These are phyloP conservation scores for Tolypocladium tundrense DNA, from an alignment of 2,329 filamentous ascomycete genomes.

Conservation along the genomic window DNA sequence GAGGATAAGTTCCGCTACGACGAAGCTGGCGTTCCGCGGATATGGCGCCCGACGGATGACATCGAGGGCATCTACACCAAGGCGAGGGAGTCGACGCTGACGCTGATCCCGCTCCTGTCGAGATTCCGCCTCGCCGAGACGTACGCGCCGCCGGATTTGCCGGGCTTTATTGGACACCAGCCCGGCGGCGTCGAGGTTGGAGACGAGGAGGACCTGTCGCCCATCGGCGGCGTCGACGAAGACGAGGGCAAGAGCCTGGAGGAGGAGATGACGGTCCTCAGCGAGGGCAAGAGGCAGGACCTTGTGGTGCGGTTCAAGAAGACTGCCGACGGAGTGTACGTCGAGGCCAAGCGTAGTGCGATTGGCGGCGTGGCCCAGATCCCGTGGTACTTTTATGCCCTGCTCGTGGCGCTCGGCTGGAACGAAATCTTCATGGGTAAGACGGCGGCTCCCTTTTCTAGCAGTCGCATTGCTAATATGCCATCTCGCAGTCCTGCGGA, in stretches of 20 bases:
- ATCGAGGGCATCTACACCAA: conserved; percentile 93
- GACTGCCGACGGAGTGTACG: conserved; percentile 93
- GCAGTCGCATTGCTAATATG: neutral
- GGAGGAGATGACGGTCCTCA: conserved; percentile 92
- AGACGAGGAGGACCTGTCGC: conserved; percentile 80
- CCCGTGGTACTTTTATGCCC: conserved; percentile 85
- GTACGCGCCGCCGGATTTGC: conserved; percentile 68
- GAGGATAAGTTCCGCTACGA: conserved; percentile 99
- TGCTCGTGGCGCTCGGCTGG: conserved; percentile 90
- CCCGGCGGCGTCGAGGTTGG: conserved; percentile 65
- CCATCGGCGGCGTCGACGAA: conserved; percentile 89
- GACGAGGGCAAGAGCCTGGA: conserved; percentile 90
- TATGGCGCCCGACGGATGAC: conserved; percentile 94
- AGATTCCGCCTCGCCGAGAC: conserved; percentile 71
- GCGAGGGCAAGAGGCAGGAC: conserved; percentile 82
- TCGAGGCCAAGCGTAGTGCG: conserved; percentile 93
- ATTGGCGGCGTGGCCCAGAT: conserved; percentile 93
- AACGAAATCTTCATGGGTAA: conserved; percentile 93
- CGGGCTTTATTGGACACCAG: conserved; percentile 70
- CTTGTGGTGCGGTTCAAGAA: conserved; percentile 95
- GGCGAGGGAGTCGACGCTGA: conserved; percentile 84
- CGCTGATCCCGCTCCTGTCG: conserved; percentile 79
- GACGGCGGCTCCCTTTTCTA: conserved; percentile 17
- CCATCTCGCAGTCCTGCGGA: conserved; percentile 62
- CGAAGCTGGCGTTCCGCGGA: conserved; percentile 83